Evolutionary conservation across 2,329 filamentous ascomycete genomes (phyloP), one percentile per base, ranked within the genome.

Genomic region (Monosporascus sp.): DNA sequence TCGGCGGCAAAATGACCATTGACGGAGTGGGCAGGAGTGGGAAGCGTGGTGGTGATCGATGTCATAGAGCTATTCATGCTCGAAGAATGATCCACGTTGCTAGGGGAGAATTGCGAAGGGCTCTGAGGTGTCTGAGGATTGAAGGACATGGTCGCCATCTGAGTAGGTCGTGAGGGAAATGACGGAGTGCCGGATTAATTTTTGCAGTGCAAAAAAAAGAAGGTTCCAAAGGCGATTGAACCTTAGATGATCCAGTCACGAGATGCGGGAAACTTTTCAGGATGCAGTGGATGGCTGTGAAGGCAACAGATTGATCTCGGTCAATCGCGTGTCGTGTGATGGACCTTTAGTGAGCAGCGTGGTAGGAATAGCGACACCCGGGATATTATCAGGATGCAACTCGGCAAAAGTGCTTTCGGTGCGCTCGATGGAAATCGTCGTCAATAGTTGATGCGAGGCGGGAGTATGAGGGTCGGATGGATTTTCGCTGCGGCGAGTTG

Each of bases 71-170:
- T 74, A 61, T 74, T 75, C 66, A 75, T 73, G 72, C 76, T 80
- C 54, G 72, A 73, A 62, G 70, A 72, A 60, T 71, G 72, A 62
- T 81, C 79, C 66, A 74, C 77, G 60, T 75, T 79, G 62, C 73
- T 78, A 58, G 80, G 78, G 60, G 80, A 83, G 65, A 78, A 74
- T 67, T 83, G 80, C 66, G 81, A 84, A 66, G 83, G 83, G 68
- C 83, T 86, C 75, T 85, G 82, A 67, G 83, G 83, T 62, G 83
- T 86, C 65, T 82, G 82, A 62, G 83, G 83, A 69, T 85, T 82
- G 76, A 81, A 84, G 72, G 81, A 83, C 82, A 85, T 85, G 70
- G 70, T 79, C 73, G 70, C 68, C 64, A 67, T 70, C 64, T 45
- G 53, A 41, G 34, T n/a, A 45, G 52, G 51, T 55, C 41, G 51